phyloP scores from a whole-genome alignment of 139 green algal genomes.

The Chlorella sp. region DNA sequence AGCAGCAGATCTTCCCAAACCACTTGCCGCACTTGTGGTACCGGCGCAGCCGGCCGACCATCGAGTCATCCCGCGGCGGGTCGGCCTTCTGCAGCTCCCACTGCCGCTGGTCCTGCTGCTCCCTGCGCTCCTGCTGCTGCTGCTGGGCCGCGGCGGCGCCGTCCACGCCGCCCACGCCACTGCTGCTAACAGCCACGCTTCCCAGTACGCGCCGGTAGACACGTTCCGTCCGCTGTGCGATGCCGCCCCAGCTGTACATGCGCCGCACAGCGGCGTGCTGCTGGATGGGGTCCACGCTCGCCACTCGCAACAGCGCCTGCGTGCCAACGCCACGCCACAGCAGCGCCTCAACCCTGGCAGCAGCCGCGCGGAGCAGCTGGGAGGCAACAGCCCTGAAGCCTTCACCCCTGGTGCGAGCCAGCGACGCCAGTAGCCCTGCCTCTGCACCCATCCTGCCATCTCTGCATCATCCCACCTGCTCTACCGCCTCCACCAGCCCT shows the following conservation, averaged over 20 bases:
- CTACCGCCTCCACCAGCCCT: constrained; percentile 59
- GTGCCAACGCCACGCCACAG: too few relatives aligned
- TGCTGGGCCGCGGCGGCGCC: not conserved
- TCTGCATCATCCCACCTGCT: too few relatives aligned
- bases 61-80: constrained; percentile 42
- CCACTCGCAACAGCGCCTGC: constrained; percentile 38
- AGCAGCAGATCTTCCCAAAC: constrained; percentile 74
- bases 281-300: constrained; percentile 22
- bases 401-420: too few relatives aligned
- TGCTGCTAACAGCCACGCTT: not conserved
- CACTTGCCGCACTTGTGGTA: constrained; percentile 62
- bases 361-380: too few relatives aligned
- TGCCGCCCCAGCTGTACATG: constrained; percentile 92
- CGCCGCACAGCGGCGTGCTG: constrained; percentile 63
- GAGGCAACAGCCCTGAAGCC: too few relatives aligned
- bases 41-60: constrained; percentile 49
- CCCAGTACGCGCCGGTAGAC: constrained; percentile 70
- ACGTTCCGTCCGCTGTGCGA: constrained; percentile 76
- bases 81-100: not conserved
- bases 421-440: too few relatives aligned
- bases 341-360: too few relatives aligned
- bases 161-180: not conserved
- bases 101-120: not conserved
- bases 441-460: too few relatives aligned
- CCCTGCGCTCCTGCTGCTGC: not conserved